Base-by-base conservation (phyloP, 345 rosid species). In the Melaleuca quinquenervia region DNA sequence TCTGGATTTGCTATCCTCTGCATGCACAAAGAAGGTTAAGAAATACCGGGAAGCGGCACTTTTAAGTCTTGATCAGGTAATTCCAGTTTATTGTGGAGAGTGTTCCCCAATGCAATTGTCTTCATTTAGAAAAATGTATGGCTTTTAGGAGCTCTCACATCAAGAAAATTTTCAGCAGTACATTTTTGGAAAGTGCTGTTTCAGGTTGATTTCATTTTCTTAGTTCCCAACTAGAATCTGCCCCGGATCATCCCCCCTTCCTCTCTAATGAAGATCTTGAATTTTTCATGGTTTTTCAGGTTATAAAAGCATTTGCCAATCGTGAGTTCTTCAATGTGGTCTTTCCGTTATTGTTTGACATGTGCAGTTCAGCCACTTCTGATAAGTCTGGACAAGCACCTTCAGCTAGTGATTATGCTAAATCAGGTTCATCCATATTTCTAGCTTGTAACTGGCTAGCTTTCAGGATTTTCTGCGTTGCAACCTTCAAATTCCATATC, bases 21-120 rank as follows among this genome's bases (percentile, higher is more conserved):
- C 98, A 48, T 95, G 98, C 88, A 90, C 74, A 82, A 97, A 96
- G 87, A 97, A 93, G 87, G 88, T 87, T 88, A 95, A 93, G 92
- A 96, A 93, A 88, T 96, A 94, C 87, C 92, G 94, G 29, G 99
- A 96, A 92, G 95, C 98, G 8, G 97, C 97, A 52, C 94, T 96
- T 85, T 89, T 88, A 82, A 90, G 94, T 89, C 94, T 97, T 85
- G 93, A 96, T 85, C 94, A 94, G 96, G 99, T 96, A 88, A 70
- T 70, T 70, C 6, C 48, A 70, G 32, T 75, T 51, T 62, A 82
- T 83, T 24, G 36, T 20, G 49, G 4, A 45, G 56, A 50, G 22
- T 85, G 82, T 70, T 52, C 45, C 58, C 56, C 45, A 70, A 6
- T 70, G 80, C 48, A 70, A 36, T 70, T 70, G 80, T 70, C 45